These are phyloP conservation scores for Solanum hybrid DNA, from an alignment of 305 asterid species.

Conservation along the genomic window DNA sequence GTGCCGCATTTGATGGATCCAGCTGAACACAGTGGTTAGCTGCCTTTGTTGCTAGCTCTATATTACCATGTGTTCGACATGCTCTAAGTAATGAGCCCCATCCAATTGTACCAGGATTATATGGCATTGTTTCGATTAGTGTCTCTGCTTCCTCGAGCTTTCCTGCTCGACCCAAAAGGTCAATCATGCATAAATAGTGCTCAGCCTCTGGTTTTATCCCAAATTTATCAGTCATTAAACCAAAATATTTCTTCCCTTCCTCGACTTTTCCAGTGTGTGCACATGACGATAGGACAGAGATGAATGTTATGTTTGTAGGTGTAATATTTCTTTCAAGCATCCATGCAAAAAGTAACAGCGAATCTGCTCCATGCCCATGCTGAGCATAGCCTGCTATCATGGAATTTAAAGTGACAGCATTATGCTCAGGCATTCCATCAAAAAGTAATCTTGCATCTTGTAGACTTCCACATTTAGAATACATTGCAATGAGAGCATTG, in stretches of 20 bases:
- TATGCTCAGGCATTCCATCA: constrained; percentile 50
- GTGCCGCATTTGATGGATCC: constrained; percentile 62
- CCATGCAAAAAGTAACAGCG: constrained; percentile 38
- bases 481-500: constrained; percentile 66
- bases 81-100: constrained; percentile 75
- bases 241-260: constrained; percentile 52
- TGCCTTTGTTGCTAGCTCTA: constrained; percentile 60
- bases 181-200: constrained; percentile 71
- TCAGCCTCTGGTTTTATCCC: constrained; percentile 44
- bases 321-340: constrained; percentile 35
- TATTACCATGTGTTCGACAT: constrained; percentile 42
- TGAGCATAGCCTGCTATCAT: constrained; percentile 77
- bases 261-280: constrained; percentile 65
- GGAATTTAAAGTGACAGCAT: constrained; percentile 52
- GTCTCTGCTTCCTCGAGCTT: constrained; percentile 51
- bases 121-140: constrained; percentile 54
- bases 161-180: constrained; percentile 67
- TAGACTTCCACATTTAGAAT: constrained; percentile 64
- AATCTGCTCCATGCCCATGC: constrained; percentile 51
- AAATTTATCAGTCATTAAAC: constrained; percentile 44
- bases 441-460: constrained; percentile 50
- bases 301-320: constrained; percentile 56
- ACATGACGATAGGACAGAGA: constrained; percentile 69
- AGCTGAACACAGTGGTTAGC: constrained; percentile 48
- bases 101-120: constrained; percentile 33